Evolutionary conservation across 2,329 filamentous ascomycete genomes (phyloP).

Genomic region (Diaporthe velutina): DNA sequence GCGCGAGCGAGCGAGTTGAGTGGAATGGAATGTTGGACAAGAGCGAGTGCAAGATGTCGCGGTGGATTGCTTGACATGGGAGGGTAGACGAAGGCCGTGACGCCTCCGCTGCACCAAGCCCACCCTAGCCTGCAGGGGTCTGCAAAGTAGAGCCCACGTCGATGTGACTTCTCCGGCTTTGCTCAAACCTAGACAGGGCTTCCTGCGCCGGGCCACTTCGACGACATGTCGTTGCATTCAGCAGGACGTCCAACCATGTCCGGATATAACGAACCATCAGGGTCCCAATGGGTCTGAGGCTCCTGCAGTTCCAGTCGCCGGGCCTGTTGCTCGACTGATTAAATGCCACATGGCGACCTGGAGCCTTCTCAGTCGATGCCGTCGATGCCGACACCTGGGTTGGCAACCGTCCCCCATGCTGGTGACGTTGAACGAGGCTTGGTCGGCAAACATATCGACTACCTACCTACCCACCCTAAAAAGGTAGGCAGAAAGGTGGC

Average conservation of each 20-base stretch:
- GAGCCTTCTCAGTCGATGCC: background rate
- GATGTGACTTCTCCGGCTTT: slow-evolving; percentile 12
- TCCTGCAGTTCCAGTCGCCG: background rate
- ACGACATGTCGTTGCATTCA: slow-evolving; percentile 35
- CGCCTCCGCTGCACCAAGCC: slow-evolving; percentile 39
- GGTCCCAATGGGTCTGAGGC: slow-evolving; percentile 8
- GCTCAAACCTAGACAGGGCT: slow-evolving; percentile 25
- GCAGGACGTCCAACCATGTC: background rate
- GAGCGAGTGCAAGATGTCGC: slow-evolving; percentile 36
- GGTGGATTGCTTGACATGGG: slow-evolving; percentile 37
- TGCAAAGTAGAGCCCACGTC: background rate
- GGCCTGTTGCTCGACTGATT: background rate
- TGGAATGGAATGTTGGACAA: slow-evolving; percentile 29
- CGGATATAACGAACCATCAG: slow-evolving; percentile 12
- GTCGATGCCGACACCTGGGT: background rate
- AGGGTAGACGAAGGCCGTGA: slow-evolving; percentile 35
- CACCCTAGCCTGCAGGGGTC: slow-evolving; percentile 33
- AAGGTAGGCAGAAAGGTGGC: background rate
- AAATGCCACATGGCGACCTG: slow-evolving; percentile 27
- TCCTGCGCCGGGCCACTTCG: slow-evolving; percentile 28
- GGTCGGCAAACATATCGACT: background rate
- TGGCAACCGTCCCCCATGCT: background rate
- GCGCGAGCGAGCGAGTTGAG: background rate
- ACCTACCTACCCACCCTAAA: too few species aligned
- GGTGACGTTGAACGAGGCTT: slow-evolving; percentile 3